Base-by-base conservation (phyloP, 345 rosid species). In the Acer campestre region DNA sequence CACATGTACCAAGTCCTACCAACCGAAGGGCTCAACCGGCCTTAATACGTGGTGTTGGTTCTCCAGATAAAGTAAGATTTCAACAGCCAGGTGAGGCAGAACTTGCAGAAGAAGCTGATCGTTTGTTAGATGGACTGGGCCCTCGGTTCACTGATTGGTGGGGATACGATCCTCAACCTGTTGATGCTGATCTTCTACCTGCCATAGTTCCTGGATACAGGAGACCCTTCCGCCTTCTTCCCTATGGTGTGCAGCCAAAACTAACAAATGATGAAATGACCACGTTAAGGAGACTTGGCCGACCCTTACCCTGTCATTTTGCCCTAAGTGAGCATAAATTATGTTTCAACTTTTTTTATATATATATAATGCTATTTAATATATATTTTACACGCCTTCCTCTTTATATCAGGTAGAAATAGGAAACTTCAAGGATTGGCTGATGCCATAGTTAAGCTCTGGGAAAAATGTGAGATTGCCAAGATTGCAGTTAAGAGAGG, bases 401-500 rank as follows among this genome's bases (percentile, higher is more conserved):
- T 75, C 71, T 40, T 80, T 40, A 48, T 75, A 75, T 63, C 88
- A 95, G 98, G 99, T 82, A 88, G 97, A 82, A 93, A 93, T 80
- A 89, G 91, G 81, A 95, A 88, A 73, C 94, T 84, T 83, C 93
- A 93, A 80, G 99, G 99, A 63, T 76, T 95, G 83, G 99, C 97
- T 75, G 90, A 88, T 82, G 83, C 96, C 11, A 85, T 93, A 66
- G 79, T 92, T 79, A 93, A 93, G 89, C 91, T 95, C 22, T 95
- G 99, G 99, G 99, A 89, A 81, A 93, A 90, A 90, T 95, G 96
- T 84, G 99, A 95, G 89, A 86, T 93, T 84, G 98, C 84, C 68
- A 95, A 95, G 88, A 86, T 95, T 87, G 95, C 97, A 25, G 91
- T 93, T 68, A 95, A 93, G 92, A 95, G 97, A 88, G 97, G 96